Conservation (phyloP, 805 yeast species). For the Diddensiella santjacobensis region DNA sequence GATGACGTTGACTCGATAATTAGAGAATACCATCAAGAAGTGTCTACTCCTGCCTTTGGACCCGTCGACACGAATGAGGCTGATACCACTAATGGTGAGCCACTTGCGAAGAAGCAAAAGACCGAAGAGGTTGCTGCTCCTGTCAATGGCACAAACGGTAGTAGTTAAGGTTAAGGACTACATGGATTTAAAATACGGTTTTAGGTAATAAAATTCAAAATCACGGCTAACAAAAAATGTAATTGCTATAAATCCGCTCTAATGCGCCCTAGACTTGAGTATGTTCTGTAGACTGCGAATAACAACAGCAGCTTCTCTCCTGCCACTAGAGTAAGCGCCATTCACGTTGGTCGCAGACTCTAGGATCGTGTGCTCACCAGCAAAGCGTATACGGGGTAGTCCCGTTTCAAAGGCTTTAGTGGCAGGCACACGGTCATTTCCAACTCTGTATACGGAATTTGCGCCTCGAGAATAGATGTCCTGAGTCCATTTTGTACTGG, state of each 20-base stretch:
- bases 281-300: background rate
- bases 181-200: no score
- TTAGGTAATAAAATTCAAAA: no score
- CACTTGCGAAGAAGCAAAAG: slow-evolving; percentile 33
- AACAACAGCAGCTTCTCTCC: slow-evolving; percentile 45
- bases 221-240: no score
- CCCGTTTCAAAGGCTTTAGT: slow-evolving; percentile 54
- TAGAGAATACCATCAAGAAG: slow-evolving; percentile 83
- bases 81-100: slow-evolving; percentile 7
- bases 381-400: slow-evolving; percentile 62
- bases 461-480: slow-evolving; percentile 72
- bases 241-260: background rate
- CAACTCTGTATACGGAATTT: slow-evolving; percentile 53
- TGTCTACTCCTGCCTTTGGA: slow-evolving; percentile 26
- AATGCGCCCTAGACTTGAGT: background rate
- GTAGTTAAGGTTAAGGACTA: background rate
- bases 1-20: slow-evolving; percentile 98
- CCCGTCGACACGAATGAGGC: no score
- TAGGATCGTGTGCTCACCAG: slow-evolving; percentile 83
- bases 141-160: slow-evolving; percentile 6
- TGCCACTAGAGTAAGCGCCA: slow-evolving; percentile 82
- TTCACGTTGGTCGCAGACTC: slow-evolving; percentile 92
- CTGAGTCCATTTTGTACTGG: slow-evolving; percentile 62
- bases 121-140: slow-evolving; percentile 16
- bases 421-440: slow-evolving; percentile 11